Evolutionary conservation across 306 rosid species (phyloP).

Genomic region (Datisca glomerata): DNA sequence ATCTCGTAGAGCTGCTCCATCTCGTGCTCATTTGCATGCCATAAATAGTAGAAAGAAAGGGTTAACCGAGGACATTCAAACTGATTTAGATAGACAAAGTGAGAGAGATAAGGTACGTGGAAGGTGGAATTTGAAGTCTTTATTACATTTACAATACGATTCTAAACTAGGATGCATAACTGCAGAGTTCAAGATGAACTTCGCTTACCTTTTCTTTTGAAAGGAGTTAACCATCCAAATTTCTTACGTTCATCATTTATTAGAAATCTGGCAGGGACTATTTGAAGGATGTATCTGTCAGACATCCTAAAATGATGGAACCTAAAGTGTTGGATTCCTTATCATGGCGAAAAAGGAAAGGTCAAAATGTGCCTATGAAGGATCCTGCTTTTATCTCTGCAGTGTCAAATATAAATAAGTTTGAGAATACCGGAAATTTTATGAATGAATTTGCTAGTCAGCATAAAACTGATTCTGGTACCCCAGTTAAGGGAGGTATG

Average conservation of each 20-base stretch:
- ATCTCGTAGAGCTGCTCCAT: conserved; percentile 62
- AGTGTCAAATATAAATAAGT: conserved; percentile 59
- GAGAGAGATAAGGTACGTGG: conserved; percentile 47
- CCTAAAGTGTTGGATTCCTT: conserved; percentile 64
- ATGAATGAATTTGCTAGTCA: conserved; percentile 28
- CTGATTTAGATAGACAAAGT: conserved; percentile 25
- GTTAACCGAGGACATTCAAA: conserved; percentile 25
- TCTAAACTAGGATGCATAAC: neutral
- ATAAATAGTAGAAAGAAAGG: conserved; percentile 62
- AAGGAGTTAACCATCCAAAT: conserved; percentile 2
- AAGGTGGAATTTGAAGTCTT: too few relatives aligned
- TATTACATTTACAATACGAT: neutral
- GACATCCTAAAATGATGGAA: conserved; percentile 52
- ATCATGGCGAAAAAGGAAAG: conserved; percentile 62
- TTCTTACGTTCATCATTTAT: neutral
- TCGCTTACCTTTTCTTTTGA: conserved; percentile 1
- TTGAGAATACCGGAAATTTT: conserved; percentile 66
- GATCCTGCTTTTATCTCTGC: conserved; percentile 53
- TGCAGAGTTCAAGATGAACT: conserved; percentile 1
- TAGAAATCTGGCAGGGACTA: conserved; percentile 10
- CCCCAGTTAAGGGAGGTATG: conserved; percentile 23
- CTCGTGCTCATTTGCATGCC: conserved; percentile 80
- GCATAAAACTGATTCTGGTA: conserved; percentile 22
- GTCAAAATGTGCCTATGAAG: conserved; percentile 26
- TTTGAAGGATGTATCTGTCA: conserved; percentile 12